These are phyloP conservation scores for Aspergillus fischeri DNA, from an alignment of 2,329 filamentous ascomycete genomes.

Conservation along the genomic window DNA sequence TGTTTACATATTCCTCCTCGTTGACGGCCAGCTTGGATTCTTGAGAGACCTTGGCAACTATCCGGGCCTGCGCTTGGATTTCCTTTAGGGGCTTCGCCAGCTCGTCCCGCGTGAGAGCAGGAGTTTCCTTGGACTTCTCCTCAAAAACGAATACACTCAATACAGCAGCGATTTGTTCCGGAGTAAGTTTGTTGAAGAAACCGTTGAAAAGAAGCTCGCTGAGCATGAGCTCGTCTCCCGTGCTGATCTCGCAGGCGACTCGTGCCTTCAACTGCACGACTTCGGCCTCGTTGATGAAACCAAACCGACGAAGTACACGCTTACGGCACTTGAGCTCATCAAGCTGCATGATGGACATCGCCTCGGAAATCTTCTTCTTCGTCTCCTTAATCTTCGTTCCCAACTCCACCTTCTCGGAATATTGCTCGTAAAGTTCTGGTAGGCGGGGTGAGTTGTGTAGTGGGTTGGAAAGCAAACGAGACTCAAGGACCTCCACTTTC, in stretches of 20 bases:
- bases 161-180: slow-evolving; percentile 80
- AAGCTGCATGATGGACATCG: slow-evolving; percentile 83
- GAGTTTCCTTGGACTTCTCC: slow-evolving; percentile 78
- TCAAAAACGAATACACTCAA: slow-evolving; percentile 97
- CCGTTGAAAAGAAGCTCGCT: slow-evolving; percentile 93
- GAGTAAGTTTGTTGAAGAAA: slow-evolving; percentile 93
- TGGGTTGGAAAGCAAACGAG: slow-evolving; percentile 80
- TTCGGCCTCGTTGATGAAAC: slow-evolving; percentile 92
- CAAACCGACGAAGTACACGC: slow-evolving; percentile 85
- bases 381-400: slow-evolving; percentile 76
- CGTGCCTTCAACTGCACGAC: slow-evolving; percentile 96
- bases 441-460: slow-evolving; percentile 86
- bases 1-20: slow-evolving; percentile 86
- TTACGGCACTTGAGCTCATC: slow-evolving; percentile 96
- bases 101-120: slow-evolving; percentile 67
- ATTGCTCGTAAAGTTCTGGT: slow-evolving; percentile 80
- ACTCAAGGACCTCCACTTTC: slow-evolving; percentile 97
- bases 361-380: slow-evolving; percentile 81
- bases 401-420: slow-evolving; percentile 73
- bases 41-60: slow-evolving; percentile 87
- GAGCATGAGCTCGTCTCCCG: slow-evolving; percentile 88
- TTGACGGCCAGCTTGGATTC: slow-evolving; percentile 94
- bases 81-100: slow-evolving; percentile 80
- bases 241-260: slow-evolving; percentile 96
- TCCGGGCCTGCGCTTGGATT: slow-evolving; percentile 79